Percentiles rank a stretch among this genome's conserved stretches.
Conservation (phyloP, 345 rosid genomes). For the Aquilaria sinensis region DNA sequence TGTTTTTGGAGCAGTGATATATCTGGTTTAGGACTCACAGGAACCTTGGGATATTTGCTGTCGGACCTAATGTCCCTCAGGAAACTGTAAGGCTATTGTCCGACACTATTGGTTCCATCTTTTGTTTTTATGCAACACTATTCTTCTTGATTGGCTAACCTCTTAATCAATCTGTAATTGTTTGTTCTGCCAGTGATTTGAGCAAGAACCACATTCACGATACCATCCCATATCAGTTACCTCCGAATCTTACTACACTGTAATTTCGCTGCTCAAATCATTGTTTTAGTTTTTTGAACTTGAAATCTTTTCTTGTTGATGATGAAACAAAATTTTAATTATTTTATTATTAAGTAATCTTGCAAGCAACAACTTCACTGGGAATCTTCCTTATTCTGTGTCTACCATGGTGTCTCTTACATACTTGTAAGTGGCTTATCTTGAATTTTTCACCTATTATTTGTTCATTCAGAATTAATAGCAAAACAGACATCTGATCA, state of each 20-base stretch:
- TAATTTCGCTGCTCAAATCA: constrained; percentile 29
- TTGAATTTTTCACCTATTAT: constrained; percentile 17
- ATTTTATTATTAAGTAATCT: constrained; percentile 63
- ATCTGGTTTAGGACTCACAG: constrained; percentile 72
- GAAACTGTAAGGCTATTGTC: constrained; percentile 46
- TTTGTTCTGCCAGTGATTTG: constrained; percentile 55
- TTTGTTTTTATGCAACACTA: neutral
- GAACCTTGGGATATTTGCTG: constrained; percentile 92
- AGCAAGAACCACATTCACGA: constrained; percentile 84
- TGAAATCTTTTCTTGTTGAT: constrained; percentile 6
- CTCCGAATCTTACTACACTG: constrained; percentile 95
- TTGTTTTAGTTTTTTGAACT: neutral
- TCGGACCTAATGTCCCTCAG: constrained; percentile 58
- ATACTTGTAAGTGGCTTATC: constrained; percentile 58
- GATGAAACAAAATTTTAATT: constrained; percentile 3
- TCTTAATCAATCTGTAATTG: constrained; percentile 8
- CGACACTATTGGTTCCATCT: constrained; percentile 1
- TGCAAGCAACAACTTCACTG: constrained; percentile 76
- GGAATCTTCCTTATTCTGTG: constrained; percentile 90
- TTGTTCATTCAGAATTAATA: constrained; percentile 3
- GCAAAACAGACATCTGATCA: constrained; percentile 5
- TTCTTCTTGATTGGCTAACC: constrained; percentile 15
- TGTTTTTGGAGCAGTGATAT: constrained; percentile 45
- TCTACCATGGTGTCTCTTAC: constrained; percentile 65
- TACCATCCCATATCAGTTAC: constrained; percentile 84